Percentiles rank a stretch among this genome's conserved stretches.
phyloP scores from a whole-genome alignment of 2,329 filamentous ascomycete species.

The Calonectria multiphialidica region DNA sequence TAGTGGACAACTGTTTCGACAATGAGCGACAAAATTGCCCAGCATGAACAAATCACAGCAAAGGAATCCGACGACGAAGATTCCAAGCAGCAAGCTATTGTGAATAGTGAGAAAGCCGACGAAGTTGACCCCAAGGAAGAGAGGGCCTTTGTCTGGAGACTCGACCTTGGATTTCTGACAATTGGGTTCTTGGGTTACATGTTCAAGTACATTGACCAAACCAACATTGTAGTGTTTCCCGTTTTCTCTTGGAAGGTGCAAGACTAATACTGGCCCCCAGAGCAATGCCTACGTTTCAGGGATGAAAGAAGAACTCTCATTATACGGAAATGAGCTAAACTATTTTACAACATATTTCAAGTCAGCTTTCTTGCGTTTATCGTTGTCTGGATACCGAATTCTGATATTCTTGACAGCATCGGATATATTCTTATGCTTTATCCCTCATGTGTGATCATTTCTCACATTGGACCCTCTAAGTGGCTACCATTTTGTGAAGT shows the following conservation, averaged over 20 bases:
- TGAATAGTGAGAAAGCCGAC: background rate
- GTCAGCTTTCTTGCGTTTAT: background rate
- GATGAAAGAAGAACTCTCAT: slow-evolving; percentile 21
- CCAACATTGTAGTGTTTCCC: slow-evolving; percentile 7
- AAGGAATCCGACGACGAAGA: background rate
- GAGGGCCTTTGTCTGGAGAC: slow-evolving; percentile 9
- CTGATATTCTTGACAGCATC: slow-evolving; percentile 3
- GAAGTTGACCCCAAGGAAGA: background rate
- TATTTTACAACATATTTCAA: slow-evolving; percentile 23
- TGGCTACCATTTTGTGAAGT: slow-evolving; percentile 24
- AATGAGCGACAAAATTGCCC: no score
- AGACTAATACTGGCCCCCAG: background rate
- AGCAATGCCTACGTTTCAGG: slow-evolving; percentile 24
- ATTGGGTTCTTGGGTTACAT: slow-evolving; percentile 24
- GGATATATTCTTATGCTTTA: slow-evolving; percentile 29
- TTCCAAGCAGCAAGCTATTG: background rate
- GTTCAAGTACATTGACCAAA: slow-evolving; percentile 30
- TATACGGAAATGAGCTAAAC: slow-evolving; percentile 23
- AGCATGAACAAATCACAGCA: background rate
- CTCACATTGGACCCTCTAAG: slow-evolving; percentile 21
- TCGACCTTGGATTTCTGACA: slow-evolving; percentile 9
- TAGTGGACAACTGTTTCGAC: no score
- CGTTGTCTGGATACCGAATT: background rate
- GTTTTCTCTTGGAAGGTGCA: background rate
- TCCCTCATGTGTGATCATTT: slow-evolving; percentile 23